Percentiles rank a stretch among this genome's conserved stretches.
phyloP scores from a whole-genome alignment of 2,329 filamentous ascomycete genomes.

The Aspergillus awamori region DNA sequence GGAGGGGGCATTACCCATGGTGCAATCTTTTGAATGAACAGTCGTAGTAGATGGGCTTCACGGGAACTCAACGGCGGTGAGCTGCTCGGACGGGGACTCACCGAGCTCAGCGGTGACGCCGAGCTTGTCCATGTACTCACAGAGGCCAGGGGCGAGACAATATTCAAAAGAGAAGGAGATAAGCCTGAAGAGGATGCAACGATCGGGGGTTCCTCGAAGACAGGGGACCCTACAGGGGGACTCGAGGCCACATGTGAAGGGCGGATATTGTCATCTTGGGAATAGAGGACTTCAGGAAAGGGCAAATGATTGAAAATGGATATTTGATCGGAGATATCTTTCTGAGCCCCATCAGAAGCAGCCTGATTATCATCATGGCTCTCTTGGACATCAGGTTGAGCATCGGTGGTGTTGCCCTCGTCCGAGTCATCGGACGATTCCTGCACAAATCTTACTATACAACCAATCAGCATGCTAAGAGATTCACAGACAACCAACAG shows the following conservation, averaged over 20 bases:
- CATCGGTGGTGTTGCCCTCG: slow-evolving; percentile 8
- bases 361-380: slow-evolving; percentile 2
- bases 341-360: not conserved
- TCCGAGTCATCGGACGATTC: slow-evolving; percentile 25
- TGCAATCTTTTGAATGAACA: slow-evolving; percentile 39
- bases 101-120: slow-evolving; percentile 17
- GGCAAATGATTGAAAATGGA: not conserved
- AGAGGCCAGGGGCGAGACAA: slow-evolving; percentile 20
- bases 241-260: slow-evolving; percentile 3
- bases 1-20: slow-evolving; percentile 32
- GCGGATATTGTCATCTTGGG: not conserved
- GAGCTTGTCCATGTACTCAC: slow-evolving; percentile 19
- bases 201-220: slow-evolving; percentile 10
- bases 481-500: not conserved
- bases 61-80: slow-evolving; percentile 26
- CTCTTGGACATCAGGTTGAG: slow-evolving; percentile 1
- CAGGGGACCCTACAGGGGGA: slow-evolving; percentile 7
- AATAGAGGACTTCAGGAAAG: not conserved
- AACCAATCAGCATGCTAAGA: not conserved
- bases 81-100: slow-evolving; percentile 15
- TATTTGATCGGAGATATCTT: not conserved
- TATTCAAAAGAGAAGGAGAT: slow-evolving; percentile 13
- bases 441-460: slow-evolving; percentile 32
- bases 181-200: slow-evolving; percentile 16
- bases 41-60: slow-evolving; percentile 38